Evolutionary conservation across 1,284 basidiomycete genomes (phyloP).

Genomic region (Sanguinoderma infundibulare): DNA sequence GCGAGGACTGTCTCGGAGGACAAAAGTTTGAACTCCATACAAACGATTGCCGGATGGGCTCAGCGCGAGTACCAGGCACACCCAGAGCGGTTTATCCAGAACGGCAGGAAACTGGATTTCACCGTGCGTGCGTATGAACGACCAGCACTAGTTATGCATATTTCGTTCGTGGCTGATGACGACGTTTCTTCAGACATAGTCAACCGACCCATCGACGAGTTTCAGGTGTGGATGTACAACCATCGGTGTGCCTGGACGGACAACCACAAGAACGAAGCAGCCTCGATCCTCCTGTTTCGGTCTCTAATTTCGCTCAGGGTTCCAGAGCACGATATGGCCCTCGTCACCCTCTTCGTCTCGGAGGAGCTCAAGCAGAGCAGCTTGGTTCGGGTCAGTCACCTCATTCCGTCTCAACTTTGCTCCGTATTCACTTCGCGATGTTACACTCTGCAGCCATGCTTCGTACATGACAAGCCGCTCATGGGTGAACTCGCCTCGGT

Average conservation of each 20-base stretch:
- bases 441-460: not conserved
- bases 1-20: not conserved
- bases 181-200: not conserved
- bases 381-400: not conserved
- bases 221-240: not conserved
- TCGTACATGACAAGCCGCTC: not conserved
- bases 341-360: not conserved
- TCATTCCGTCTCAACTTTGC: not conserved
- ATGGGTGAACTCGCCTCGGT: not conserved
- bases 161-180: not conserved
- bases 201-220: not conserved
- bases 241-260: not conserved
- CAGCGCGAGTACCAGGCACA: not conserved
- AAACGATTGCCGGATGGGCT: not conserved
- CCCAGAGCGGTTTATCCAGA: not conserved
- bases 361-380: not conserved
- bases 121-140: not conserved
- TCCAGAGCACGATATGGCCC: not conserved
- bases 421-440: not conserved
- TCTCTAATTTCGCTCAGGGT: too few species aligned
- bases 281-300: not conserved
- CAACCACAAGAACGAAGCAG: not conserved
- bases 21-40: not conserved
- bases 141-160: not conserved
- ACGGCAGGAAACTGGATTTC: not conserved